A percentile compares a stretch with the other conserved stretches of the same genome.
Conservation (phyloP, 306 rosid genomes). For the Calophaca sinica region DNA sequence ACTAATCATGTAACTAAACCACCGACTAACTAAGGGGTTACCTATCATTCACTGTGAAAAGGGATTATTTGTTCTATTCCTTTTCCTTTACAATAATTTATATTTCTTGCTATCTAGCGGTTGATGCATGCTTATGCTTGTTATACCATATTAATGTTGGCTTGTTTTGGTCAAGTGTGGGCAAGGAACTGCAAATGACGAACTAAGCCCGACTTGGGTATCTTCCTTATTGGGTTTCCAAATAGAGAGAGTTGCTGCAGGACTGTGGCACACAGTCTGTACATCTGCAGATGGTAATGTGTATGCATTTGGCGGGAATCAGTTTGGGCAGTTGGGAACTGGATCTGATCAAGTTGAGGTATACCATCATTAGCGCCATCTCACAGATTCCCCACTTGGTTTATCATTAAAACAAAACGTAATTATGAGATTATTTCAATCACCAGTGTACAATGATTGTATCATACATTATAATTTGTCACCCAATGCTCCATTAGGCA, state of each 20-base stretch:
- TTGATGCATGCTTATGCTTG: conserved; percentile 43
- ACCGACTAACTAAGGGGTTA: too few species aligned
- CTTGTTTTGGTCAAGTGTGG: conserved; percentile 70
- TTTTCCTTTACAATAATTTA: conserved; percentile 43
- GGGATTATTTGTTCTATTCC: conserved; percentile 54
- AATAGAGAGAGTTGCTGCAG: conserved; percentile 78
- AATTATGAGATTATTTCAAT: background rate
- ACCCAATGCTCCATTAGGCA: background rate
- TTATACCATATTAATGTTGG: conserved; percentile 36
- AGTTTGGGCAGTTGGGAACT: conserved; percentile 93
- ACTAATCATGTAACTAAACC: too few species aligned
- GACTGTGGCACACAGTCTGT: conserved; percentile 92
- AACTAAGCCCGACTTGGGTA: conserved; percentile 72
- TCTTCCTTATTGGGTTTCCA: conserved; percentile 77
- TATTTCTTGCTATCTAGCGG: conserved; percentile 36
- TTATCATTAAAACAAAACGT: too few species aligned
- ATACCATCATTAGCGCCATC: background rate
- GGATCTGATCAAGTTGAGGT: conserved; percentile 88
- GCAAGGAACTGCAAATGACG: conserved; percentile 89
- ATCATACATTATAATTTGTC: background rate
- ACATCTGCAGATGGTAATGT: conserved; percentile 80
- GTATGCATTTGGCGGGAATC: conserved; percentile 87
- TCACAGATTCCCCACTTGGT: too few species aligned
- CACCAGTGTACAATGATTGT: background rate
- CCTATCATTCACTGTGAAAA: conserved; percentile 30